phyloP scores from a whole-genome alignment of 768 basidiomycete genomes.

The Aureoboletus auriporus region DNA sequence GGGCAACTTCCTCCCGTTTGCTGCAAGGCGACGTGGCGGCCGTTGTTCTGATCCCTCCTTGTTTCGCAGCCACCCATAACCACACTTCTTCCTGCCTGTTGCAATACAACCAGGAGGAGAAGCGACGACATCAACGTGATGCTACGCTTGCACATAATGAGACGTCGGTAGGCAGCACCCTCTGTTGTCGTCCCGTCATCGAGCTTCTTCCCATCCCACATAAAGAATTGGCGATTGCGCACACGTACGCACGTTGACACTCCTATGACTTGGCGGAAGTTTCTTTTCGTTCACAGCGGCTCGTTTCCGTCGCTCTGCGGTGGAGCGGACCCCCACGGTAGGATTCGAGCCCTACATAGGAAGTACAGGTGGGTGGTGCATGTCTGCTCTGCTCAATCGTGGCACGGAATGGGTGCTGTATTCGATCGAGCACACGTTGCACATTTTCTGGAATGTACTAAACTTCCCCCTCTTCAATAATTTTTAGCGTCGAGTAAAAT shows the following conservation, averaged over 20 bases:
- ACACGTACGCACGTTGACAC: constrained; percentile 14
- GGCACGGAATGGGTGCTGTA: constrained; percentile 10
- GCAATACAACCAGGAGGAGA: constrained; percentile 20
- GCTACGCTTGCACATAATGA: constrained; percentile 23
- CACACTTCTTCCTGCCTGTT: constrained; percentile 22
- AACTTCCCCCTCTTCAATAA: constrained; percentile 6
- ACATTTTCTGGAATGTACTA: constrained; percentile 19
- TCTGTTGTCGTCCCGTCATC: constrained; percentile 3
- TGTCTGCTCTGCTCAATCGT: constrained; percentile 14
- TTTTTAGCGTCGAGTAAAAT: constrained; percentile 9
- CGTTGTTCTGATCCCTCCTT: constrained; percentile 17
- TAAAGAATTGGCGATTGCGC: constrained; percentile 21
- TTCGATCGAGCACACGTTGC: constrained; percentile 25
- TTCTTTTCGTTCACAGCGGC: constrained; percentile 9
- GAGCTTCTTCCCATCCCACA: constrained; percentile 17
- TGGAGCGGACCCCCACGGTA: constrained; percentile 10
- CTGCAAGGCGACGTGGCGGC: constrained; percentile 25
- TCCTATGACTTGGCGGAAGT: constrained; percentile 22
- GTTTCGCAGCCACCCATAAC: constrained; percentile 20
- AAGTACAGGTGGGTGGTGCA: constrained; percentile 23
- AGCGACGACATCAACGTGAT: constrained; percentile 28
- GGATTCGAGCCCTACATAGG: constrained; percentile 18
- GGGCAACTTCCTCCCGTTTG: constrained; percentile 20
- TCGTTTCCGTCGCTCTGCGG: constrained; percentile 21
- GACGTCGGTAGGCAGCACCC: constrained; percentile 19